Percentiles rank a stretch among this genome's conserved stretches.
These are phyloP conservation scores for Aspergillus sp. DNA, from an alignment of 2,329 filamentous ascomycete genomes.

Conservation along the genomic window DNA sequence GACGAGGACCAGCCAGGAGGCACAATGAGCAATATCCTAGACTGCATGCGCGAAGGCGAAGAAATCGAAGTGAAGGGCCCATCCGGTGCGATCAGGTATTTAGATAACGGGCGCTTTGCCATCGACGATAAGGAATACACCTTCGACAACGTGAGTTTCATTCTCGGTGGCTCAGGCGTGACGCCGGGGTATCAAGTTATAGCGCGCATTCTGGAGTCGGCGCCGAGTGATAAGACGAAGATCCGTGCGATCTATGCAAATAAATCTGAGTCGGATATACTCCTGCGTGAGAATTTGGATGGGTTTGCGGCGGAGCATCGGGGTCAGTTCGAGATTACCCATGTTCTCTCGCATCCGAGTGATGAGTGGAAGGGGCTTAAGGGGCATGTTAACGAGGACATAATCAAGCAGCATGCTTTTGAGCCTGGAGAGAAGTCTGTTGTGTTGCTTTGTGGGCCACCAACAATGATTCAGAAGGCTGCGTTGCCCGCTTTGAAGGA, in stretches of 20 bases:
- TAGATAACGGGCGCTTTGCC: constrained; percentile 47
- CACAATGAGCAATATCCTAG: constrained; percentile 55
- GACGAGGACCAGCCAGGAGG: constrained; percentile 50
- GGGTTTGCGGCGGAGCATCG: constrained; percentile 3
- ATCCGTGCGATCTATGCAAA: constrained; percentile 21
- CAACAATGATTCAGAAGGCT: constrained; percentile 53
- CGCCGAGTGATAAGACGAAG: constrained; percentile 42
- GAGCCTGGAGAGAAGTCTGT: constrained; percentile 41
- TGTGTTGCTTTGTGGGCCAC: constrained; percentile 50
- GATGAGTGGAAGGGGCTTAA: constrained; percentile 11
- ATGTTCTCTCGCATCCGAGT: constrained; percentile 13
- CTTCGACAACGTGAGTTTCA: constrained; percentile 49
- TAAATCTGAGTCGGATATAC: constrained; percentile 14
- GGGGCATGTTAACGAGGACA: constrained; percentile 13
- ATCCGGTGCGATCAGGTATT: constrained; percentile 52
- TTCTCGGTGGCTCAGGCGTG: constrained; percentile 53
- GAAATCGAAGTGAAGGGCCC: constrained; percentile 55
- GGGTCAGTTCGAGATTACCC: constrained; percentile 11
- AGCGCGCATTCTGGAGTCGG: constrained; percentile 38
- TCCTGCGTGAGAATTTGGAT: constrained; percentile 11
- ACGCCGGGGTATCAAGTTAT: constrained; percentile 55
- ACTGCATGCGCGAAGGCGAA: constrained; percentile 50
- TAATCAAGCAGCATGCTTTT: constrained; percentile 13
- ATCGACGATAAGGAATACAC: constrained; percentile 43
- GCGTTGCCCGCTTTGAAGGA: constrained; percentile 49